A percentile compares a stretch with the other conserved stretches of the same genome.
phyloP scores from a whole-genome alignment of 495 filamentous ascomycete species.

The Lasiosphaeriaceae sp. region DNA sequence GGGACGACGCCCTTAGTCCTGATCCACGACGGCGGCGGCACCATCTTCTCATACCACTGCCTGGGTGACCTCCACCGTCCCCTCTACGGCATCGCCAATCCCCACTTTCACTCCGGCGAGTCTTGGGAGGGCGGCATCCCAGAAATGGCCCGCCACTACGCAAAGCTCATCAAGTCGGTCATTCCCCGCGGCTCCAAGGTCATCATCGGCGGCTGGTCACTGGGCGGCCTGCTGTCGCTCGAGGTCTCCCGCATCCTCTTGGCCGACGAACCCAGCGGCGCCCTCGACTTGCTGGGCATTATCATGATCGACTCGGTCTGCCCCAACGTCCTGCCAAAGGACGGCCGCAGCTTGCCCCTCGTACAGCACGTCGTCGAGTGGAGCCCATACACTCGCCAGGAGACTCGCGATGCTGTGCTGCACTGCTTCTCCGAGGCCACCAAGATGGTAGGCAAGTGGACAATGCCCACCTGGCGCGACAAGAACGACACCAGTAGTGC shows the following conservation, averaged over 20 bases:
- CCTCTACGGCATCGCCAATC: conserved; percentile 38
- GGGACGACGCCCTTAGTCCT: conserved; percentile 31
- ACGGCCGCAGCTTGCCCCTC: conserved; percentile 10
- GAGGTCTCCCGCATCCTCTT: conserved; percentile 37
- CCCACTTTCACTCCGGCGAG: conserved; percentile 22
- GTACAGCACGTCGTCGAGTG: conserved; percentile 24
- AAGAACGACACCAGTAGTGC: not conserved
- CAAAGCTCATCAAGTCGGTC: conserved; percentile 24
- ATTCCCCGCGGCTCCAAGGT: conserved; percentile 28
- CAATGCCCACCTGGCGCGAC: conserved; percentile 29
- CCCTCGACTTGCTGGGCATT: conserved; percentile 33
- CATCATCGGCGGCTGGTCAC: conserved; percentile 41
- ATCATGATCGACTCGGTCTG: conserved; percentile 44
- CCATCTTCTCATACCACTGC: conserved; percentile 36
- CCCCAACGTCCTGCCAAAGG: conserved; percentile 12
- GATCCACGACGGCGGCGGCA: conserved; percentile 44
- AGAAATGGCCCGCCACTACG: conserved; percentile 34
- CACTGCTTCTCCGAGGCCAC: conserved; percentile 33
- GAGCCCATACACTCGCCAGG: conserved; percentile 28
- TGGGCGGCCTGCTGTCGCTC: conserved; percentile 40
- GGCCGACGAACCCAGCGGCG: conserved; percentile 8
- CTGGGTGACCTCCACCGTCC: conserved; percentile 28
- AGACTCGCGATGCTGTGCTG: conserved; percentile 33
- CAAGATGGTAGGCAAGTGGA: conserved; percentile 35
- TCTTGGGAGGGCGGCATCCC: conserved; percentile 31